Conservation (phyloP, 306 rosid genomes). For the Cicer pinnatifidum region DNA sequence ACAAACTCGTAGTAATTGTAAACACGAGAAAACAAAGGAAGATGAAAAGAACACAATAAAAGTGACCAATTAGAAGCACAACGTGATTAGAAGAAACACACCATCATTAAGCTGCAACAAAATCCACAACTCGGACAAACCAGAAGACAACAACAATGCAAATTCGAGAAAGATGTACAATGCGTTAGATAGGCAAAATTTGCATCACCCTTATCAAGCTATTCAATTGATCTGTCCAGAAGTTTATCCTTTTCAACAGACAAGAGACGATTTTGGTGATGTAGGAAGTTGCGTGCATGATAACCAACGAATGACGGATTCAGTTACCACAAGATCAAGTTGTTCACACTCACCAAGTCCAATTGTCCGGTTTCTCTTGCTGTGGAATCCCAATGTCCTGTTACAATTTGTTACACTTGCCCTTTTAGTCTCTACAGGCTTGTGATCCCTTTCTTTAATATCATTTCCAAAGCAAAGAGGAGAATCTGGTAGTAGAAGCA, state of each 20-base stretch:
- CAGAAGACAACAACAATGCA: conserved; percentile 37
- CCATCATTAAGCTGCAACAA: conserved; percentile 6
- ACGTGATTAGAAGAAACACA: conserved; percentile 36
- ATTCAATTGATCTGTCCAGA: conserved; percentile 10
- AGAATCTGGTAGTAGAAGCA: conserved; percentile 60
- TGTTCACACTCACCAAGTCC: conserved; percentile 84
- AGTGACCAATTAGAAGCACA: conserved; percentile 13
- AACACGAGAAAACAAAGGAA: conserved; percentile 4
- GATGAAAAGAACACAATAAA: background rate
- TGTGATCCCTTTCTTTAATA: conserved; percentile 45
- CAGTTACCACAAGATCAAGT: conserved; percentile 75
- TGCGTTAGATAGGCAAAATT: conserved; percentile 45
- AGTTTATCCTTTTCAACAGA: conserved; percentile 57
- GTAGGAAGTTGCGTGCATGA: conserved; percentile 82
- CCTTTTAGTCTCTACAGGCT: conserved; percentile 59
- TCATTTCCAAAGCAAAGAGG: conserved; percentile 49
- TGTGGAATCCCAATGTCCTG: conserved; percentile 61
- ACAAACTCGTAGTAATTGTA: conserved; percentile 6
- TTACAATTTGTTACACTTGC: conserved; percentile 58
- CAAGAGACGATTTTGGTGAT: conserved; percentile 78
- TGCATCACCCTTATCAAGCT: conserved; percentile 41
- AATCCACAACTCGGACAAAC: conserved; percentile 34
- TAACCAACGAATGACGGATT: conserved; percentile 89
- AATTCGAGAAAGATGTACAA: conserved; percentile 42
- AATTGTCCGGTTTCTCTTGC: conserved; percentile 82